Evolutionary conservation across 345 rosid genomes (phyloP).

Genomic region (Clarkia xantiana): DNA sequence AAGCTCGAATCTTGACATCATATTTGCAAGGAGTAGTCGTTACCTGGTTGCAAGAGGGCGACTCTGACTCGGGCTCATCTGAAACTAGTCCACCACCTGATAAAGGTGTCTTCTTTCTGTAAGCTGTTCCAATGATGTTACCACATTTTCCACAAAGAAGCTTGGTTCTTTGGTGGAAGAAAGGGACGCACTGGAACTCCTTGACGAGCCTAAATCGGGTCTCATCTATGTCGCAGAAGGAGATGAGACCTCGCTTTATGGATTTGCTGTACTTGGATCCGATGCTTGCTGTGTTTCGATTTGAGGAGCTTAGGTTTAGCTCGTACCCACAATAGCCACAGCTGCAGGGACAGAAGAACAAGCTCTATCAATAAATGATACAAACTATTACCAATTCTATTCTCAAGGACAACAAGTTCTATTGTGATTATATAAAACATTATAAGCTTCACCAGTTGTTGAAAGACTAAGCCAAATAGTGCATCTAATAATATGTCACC

Average conservation of each 20-base stretch:
- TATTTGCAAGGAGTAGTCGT: conserved; percentile 28
- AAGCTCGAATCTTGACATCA: conserved; percentile 66
- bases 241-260: conserved; percentile 78
- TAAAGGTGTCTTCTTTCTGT: conserved; percentile 27
- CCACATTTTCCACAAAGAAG: conserved; percentile 90
- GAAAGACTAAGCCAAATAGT: no score
- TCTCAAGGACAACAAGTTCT: no score
- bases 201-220: conserved; percentile 76
- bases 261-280: conserved; percentile 90
- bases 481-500: no score
- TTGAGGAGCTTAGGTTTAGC: conserved; percentile 73
- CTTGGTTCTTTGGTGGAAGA: conserved; percentile 60
- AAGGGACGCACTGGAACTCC: conserved; percentile 74
- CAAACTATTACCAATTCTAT: no score
- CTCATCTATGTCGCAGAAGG: conserved; percentile 67
- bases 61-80: conserved; percentile 32
- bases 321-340: conserved; percentile 93
- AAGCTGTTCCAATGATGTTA: conserved; percentile 57
- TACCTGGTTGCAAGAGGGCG: conserved; percentile 25
- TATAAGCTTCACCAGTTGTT: no score
- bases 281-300: conserved; percentile 64
- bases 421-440: no score
- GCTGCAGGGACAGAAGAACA: conserved; percentile 31
- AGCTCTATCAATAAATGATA: background rate
- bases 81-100: conserved; percentile 27